Evolutionary conservation across 441 rosid species (phyloP).

Genomic region (Flueggea neowawraea): DNA sequence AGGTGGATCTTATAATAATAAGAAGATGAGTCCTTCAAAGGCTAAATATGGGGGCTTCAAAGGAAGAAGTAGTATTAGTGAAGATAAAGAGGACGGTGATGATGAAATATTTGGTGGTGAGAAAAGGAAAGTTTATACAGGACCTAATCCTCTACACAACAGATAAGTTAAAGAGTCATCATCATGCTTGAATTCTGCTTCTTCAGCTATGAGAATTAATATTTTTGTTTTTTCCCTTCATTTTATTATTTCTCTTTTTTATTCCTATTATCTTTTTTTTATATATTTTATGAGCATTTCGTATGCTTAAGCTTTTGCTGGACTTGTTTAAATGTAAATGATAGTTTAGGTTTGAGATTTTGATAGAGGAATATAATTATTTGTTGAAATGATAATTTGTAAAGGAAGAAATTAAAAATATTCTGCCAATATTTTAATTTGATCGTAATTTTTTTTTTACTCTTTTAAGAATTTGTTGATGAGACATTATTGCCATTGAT

Average conservation of each 20-base stretch:
- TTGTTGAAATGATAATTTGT: constrained; percentile 9
- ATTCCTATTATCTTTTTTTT: no score
- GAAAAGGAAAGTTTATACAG: constrained; percentile 42
- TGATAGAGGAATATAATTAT: constrained; percentile 9
- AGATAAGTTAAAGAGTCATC: constrained; percentile 20
- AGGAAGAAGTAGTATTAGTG: constrained; percentile 8
- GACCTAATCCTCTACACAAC: constrained; percentile 41
- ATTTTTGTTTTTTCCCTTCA: no score
- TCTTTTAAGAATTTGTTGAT: no score
- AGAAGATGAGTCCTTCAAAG: constrained; percentile 6
- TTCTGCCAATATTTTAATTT: no score
- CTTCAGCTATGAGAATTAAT: constrained; percentile 5
- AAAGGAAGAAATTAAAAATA: constrained; percentile 3
- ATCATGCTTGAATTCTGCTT: constrained; percentile 21
- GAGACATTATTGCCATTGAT: constrained; percentile 28
- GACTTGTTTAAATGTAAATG: constrained; percentile 28
- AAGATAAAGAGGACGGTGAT: constrained; percentile 10
- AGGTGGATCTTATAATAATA: constrained; percentile 7
- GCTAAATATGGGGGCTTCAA: constrained; percentile 7
- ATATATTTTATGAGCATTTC: constrained; percentile 13
- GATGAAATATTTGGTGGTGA: constrained; percentile 33
- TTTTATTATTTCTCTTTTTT: not conserved
- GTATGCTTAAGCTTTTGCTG: constrained; percentile 11
- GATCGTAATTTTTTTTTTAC: no score
- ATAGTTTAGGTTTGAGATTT: constrained; percentile 22